phyloP scores from a whole-genome alignment of 2,329 filamentous ascomycete genomes.

The Neodidymelliopsis sp. region DNA sequence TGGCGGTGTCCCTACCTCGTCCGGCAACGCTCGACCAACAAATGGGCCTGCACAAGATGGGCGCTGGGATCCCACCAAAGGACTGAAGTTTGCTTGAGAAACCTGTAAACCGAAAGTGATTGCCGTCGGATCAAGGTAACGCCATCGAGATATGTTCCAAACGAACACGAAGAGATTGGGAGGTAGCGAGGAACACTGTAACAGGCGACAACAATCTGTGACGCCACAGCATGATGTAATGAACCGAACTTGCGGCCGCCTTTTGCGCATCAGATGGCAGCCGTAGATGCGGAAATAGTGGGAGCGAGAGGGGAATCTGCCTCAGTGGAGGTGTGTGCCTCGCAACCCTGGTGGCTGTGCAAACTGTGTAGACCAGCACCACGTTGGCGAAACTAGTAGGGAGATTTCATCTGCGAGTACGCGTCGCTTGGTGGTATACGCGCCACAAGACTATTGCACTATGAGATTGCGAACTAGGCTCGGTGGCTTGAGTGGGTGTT shows the following conservation, averaged over 20 bases:
- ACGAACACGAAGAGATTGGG: no score
- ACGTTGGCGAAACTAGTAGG: not conserved
- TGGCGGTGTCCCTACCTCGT: conserved; percentile 50
- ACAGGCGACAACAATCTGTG: not conserved
- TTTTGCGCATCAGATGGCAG: not conserved
- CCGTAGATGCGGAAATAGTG: conserved; percentile 15
- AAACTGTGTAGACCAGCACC: conserved; percentile 5
- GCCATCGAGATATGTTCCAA: no score
- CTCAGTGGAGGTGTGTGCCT: conserved; percentile 30
- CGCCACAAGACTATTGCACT: conserved; percentile 11
- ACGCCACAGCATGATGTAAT: conserved; percentile 9
- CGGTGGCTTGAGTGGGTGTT: not conserved
- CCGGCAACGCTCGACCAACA: conserved; percentile 40
- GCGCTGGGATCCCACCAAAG: conserved; percentile 51
- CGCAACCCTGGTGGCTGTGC: conserved; percentile 36
- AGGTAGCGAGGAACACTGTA: not conserved
- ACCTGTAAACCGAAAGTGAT: not conserved
- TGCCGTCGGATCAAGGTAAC: no score
- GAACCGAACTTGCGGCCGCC: not conserved
- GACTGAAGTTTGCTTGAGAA: conserved; percentile 49
- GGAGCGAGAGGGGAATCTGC: conserved; percentile 26
- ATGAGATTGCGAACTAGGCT: conserved; percentile 1
- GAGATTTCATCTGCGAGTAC: conserved; percentile 18
- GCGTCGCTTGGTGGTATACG: conserved; percentile 19
- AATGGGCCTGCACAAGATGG: conserved; percentile 46